Evolutionary conservation across 139 green algal genomes (phyloP).

Genomic region (Mesotaenium endlicherianum): DNA sequence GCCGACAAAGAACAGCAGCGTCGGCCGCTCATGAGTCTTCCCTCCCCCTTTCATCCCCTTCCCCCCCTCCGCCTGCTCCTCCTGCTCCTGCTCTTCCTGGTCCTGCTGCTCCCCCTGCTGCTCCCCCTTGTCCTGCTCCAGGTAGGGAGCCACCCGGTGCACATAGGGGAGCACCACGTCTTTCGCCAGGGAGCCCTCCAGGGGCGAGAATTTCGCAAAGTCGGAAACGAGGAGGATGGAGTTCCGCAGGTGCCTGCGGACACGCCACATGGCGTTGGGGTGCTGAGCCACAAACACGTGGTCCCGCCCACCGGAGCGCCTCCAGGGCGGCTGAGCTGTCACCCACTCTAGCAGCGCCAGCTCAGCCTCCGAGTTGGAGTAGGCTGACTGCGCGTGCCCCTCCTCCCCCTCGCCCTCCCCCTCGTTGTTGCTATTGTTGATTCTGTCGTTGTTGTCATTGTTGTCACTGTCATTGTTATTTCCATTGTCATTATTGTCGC

Average conservation of each 20-base stretch:
- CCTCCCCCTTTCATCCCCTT: no score
- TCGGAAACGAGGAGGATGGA: conserved; percentile 27
- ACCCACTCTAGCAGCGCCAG: conserved; percentile 19
- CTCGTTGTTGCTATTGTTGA: no score
- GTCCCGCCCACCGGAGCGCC: conserved; percentile 7
- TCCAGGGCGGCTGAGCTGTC: conserved; percentile 1
- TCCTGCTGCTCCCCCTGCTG: not conserved
- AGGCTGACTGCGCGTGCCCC: no score
- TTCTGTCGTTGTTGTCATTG: no score
- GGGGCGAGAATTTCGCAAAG: conserved; percentile 8
- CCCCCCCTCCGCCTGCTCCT: not conserved
- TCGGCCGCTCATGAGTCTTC: conserved; percentile 31
- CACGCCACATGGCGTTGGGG: conserved; percentile 12
- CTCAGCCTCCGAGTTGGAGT: no score
- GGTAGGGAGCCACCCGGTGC: conserved; percentile 16
- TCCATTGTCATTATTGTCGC: no score
- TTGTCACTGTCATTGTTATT: no score
- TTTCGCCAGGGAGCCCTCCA: conserved; percentile 4
- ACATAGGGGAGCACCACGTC: conserved; percentile 42
- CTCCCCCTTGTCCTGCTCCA: not conserved
- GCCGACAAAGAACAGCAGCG: conserved; percentile 46
- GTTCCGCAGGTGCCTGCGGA: not conserved
- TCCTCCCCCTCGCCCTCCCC: no score
- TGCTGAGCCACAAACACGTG: conserved; percentile 35
- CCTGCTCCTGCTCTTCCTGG: not conserved